Evolutionary conservation across 257 asterid genomes (phyloP).

Genomic region (Solanum medicagineum): DNA sequence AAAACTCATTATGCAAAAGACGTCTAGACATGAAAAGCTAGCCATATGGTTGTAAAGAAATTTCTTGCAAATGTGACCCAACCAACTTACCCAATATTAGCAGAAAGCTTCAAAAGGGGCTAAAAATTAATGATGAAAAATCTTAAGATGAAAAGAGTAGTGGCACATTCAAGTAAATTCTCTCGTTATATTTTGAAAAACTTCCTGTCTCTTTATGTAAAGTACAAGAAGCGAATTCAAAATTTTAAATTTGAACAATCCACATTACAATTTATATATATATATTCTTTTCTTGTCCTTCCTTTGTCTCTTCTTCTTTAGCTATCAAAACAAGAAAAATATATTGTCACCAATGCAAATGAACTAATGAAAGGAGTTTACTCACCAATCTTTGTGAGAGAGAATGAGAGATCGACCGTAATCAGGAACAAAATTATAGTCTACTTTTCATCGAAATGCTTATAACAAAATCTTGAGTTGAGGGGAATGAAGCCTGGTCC

Average conservation of each 20-base stretch:
- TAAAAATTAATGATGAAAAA: not conserved
- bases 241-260: not conserved
- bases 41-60: not conserved
- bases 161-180: not conserved
- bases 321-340: not conserved
- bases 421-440: not conserved
- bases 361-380: not conserved
- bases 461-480: not conserved
- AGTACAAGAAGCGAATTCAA: not conserved
- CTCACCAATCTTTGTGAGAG: not conserved
- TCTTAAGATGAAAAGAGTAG: not conserved
- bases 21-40: not conserved
- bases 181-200: not conserved
- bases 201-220: not conserved
- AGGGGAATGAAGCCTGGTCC: constrained; percentile 5
- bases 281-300: not conserved
- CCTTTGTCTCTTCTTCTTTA: not conserved
- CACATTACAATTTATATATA: not conserved
- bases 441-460: not conserved
- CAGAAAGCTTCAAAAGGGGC: not conserved
- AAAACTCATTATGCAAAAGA: not conserved
- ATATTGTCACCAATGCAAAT: not conserved
- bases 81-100: not conserved
- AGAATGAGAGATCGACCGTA: not conserved
- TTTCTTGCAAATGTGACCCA: not conserved